phyloP scores from a whole-genome alignment of 306 rosid species.

The peach (Prunus persica) region Prunus_persica_NCBIv2 NC_034012.1:8573501-8574000 shows the following conservation, averaged over 20 bases:
- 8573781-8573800: neutral
- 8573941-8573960: neutral
- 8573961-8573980: neutral
- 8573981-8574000: neutral
- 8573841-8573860: neutral
- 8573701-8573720: neutral
- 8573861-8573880: neutral
- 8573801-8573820: neutral
- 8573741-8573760: neutral
- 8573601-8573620: too few relatives aligned
- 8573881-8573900: constrained; percentile 5
- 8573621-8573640: neutral
- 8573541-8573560: too few relatives aligned
- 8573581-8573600: neutral
- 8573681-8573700: neutral
- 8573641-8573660: neutral
- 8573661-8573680: neutral
- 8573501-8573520: too few relatives aligned
- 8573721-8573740: neutral
- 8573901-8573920: neutral
- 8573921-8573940: neutral
- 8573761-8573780: neutral
- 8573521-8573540: too few relatives aligned
- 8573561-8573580: too few relatives aligned
- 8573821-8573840: neutral